phyloP scores from a whole-genome alignment of 2,329 filamentous ascomycete species.

The Colletotrichum abscissum region DNA sequence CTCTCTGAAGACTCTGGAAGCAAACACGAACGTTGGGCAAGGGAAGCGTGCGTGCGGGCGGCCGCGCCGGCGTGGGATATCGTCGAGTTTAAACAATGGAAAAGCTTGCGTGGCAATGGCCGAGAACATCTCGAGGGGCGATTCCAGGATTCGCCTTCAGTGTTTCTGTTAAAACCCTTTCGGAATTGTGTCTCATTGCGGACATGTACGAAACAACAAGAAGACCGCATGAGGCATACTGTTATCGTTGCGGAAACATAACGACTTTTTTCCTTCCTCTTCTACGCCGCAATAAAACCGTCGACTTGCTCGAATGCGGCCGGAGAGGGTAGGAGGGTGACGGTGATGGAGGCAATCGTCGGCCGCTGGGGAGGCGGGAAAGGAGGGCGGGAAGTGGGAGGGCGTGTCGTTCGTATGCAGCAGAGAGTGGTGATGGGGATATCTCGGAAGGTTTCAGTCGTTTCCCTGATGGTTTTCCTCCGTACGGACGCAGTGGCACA shows the following conservation, averaged over 20 bases:
- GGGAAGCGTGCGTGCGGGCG: not conserved
- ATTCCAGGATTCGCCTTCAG: not conserved
- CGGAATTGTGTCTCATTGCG: not conserved
- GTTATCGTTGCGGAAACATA: not conserved
- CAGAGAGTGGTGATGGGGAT: not conserved
- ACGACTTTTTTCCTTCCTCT: not conserved
- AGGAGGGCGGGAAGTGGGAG: not conserved
- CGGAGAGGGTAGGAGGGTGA: too few species aligned
- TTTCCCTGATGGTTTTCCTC: not conserved
- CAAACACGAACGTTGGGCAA: not conserved
- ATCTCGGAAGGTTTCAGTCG: not conserved
- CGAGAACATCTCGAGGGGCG: not conserved
- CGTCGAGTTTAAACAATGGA: not conserved
- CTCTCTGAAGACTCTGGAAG: not conserved
- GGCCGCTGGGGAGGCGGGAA: not conserved
- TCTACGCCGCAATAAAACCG: not conserved
- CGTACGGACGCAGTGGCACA: not conserved
- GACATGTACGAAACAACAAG: not conserved
- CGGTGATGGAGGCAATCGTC: not conserved
- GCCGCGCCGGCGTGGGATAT: too few species aligned
- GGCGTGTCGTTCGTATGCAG: not conserved
- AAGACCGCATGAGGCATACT: not conserved
- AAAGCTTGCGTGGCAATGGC: not conserved
- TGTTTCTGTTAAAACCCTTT: not conserved
- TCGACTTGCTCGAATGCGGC: not conserved